phyloP scores from a whole-genome alignment of 2,329 filamentous ascomycete genomes.

The Juglanconis juglandina region DNA sequence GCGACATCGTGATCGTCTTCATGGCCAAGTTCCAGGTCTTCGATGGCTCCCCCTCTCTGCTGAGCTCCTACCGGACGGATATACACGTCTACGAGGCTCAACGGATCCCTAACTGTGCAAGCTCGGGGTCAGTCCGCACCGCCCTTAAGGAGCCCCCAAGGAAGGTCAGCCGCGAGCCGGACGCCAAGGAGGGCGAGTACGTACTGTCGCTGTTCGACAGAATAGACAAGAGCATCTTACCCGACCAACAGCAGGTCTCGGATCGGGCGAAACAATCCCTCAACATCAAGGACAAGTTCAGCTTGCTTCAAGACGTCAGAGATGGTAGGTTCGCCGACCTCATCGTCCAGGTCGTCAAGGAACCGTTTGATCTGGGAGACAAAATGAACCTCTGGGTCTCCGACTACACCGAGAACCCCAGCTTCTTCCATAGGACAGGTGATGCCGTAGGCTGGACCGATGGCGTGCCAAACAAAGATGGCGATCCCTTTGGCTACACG shows the following conservation, averaged over 20 bases:
- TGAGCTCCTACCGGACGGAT: conserved; percentile 40
- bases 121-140: background rate
- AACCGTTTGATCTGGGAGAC: conserved; percentile 41
- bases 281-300: conserved; percentile 55
- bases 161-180: conserved; percentile 18
- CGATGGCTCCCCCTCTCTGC: conserved; percentile 35
- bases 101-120: background rate
- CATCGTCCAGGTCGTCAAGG: conserved; percentile 64
- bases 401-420: conserved; percentile 73
- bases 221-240: conserved; percentile 42
- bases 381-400: conserved; percentile 68
- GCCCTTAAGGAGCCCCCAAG: conserved; percentile 26
- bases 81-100: conserved; percentile 41
- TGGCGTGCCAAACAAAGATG: conserved; percentile 36
- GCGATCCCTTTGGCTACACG: conserved; percentile 56
- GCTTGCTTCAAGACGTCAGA: conserved; percentile 60
- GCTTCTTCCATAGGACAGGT: conserved; percentile 53
- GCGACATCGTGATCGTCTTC: conserved; percentile 65
- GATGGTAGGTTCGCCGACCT: conserved; percentile 62
- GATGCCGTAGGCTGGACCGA: conserved; percentile 27
- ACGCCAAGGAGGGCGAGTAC: conserved; percentile 37
- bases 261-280: conserved; percentile 34
- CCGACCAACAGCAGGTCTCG: conserved; percentile 42
- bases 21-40: conserved; percentile 49
- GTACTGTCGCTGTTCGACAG: conserved; percentile 46